Base-by-base conservation (phyloP, 345 rosid genomes). In the Citrus trifoliata region DNA sequence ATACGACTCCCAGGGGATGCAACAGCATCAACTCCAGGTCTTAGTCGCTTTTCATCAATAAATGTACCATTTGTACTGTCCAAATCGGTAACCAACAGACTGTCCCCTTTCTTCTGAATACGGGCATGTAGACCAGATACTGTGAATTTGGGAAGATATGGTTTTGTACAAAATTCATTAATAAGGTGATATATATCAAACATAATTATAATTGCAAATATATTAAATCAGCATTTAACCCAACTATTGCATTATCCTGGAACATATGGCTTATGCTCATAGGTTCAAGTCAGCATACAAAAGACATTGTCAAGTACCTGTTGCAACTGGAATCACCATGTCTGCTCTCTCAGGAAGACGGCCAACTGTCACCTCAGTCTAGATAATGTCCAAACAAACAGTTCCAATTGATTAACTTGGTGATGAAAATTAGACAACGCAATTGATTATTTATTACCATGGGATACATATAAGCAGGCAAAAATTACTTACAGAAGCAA, bases 41-140 rank as follows among this genome's bases (percentile, higher is more conserved):
- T 87, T 33, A 95, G 80, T 40, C 91, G 89, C 79, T 79, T 86
- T 59, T 91, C 85, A 79, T 91, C 84, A 25, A 96, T 84, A 84
- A 89, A 96, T 16, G 99, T 92, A 51, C 97, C 98, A 28, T 92
- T 96, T 2, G 98, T 96, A 67, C 99, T 92, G 78, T 92, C 92
- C 87, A 94, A 81, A 83, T 96, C 94, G 0, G 89, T 93, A 19
- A 96, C 89, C 79, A 89, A 71, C 71, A 96, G 95, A 56, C 75
- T 83, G 30, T 80, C 91, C 38, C 72, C 94, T 71, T 85, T 85
- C 80, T 88, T 96, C 85, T 89, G 86, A 55, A 96, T 86, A 7
- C 93, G 92, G 0, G 97, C 99, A 74, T 96, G 98, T 21, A 90
- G 27, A 62, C 92, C 95, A 1, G 95, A 96, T 22, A 93, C 99